phyloP scores from a whole-genome alignment of 352 stramenopile species.

The Globisporangium splendens region DNA sequence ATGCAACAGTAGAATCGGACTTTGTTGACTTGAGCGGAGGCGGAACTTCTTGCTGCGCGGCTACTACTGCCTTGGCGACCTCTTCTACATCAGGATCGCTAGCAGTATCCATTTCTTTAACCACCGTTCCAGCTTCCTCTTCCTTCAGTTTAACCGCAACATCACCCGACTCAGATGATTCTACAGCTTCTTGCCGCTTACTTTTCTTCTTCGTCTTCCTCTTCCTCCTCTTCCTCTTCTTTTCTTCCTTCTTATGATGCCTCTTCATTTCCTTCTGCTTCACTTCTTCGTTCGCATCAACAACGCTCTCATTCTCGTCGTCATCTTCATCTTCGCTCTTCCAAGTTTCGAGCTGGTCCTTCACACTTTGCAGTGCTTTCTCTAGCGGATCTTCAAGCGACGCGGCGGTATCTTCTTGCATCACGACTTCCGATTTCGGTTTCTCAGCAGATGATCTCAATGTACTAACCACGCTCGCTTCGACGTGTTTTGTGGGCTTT shows the following conservation, averaged over 20 bases:
- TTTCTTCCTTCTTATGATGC: background rate
- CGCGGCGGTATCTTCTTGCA: background rate
- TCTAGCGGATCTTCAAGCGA: constrained; percentile 29
- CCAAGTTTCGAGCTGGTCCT: constrained; percentile 20
- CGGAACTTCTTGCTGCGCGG: no score
- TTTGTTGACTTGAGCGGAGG: no score
- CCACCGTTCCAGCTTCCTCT: background rate
- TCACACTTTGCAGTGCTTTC: constrained; percentile 27
- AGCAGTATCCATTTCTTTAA: no score
- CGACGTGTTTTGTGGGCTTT: background rate
- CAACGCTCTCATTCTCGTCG: constrained; percentile 11
- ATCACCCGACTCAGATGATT: background rate
- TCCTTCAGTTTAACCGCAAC: background rate
- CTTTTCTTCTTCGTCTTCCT: constrained; percentile 1
- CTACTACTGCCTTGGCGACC: no score
- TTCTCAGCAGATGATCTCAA: background rate
- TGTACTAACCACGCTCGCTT: background rate
- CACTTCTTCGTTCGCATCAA: background rate
- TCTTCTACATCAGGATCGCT: no score
- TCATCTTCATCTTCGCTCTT: constrained; percentile 8
- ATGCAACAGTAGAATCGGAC: no score
- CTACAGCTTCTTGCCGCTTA: background rate
- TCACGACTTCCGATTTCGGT: background rate
- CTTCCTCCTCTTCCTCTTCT: background rate
- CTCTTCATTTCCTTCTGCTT: background rate